A percentile compares a stretch with the other conserved stretches of the same genome.
Evolutionary conservation across 164 flowering plant genomes (phyloP).

Genomic region (Kalanchoe fedtschenkoi): DNA sequence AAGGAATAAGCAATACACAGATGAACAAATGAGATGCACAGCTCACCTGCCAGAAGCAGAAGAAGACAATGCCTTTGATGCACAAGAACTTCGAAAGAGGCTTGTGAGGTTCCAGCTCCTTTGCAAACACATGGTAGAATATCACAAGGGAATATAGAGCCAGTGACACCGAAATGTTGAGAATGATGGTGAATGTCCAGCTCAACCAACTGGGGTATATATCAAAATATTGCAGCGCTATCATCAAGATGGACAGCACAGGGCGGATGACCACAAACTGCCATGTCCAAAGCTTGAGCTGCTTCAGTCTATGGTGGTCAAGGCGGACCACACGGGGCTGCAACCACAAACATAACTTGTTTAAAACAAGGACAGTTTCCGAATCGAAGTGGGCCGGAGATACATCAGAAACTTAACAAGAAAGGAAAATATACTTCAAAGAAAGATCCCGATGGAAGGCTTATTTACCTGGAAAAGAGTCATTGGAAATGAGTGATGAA

Average conservation of each 20-base stretch:
- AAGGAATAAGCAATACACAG: too few relatives aligned
- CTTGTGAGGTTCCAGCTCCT: conserved; percentile 86
- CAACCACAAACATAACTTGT: too few relatives aligned
- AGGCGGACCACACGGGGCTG: conserved; percentile 75
- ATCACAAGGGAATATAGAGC: conserved; percentile 84
- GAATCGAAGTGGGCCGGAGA: too few relatives aligned
- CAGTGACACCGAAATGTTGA: conserved; percentile 73
- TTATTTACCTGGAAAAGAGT: conserved; percentile 58
- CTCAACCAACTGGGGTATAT: conserved; percentile 76
- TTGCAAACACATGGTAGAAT: conserved; percentile 91
- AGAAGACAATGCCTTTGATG: conserved; percentile 92
- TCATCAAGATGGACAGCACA: conserved; percentile 76
- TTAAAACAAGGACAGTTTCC: too few relatives aligned
- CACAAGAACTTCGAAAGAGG: conserved; percentile 93
- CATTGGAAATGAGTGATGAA: conserved; percentile 89
- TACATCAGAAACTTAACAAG: too few relatives aligned
- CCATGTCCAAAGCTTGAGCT: conserved; percentile 91
- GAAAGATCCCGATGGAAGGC: too few relatives aligned
- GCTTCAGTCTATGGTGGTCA: conserved; percentile 57
- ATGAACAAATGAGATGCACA: background rate
- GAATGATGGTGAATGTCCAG: conserved; percentile 85
- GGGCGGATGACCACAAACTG: conserved; percentile 91
- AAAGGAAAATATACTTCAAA: too few relatives aligned
- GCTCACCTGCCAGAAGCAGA: conserved; percentile 98
- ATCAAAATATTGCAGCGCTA: conserved; percentile 61